phyloP scores from a whole-genome alignment of 2,329 filamentous ascomycete genomes.

The Pseudogymnoascus sp. region DNA sequence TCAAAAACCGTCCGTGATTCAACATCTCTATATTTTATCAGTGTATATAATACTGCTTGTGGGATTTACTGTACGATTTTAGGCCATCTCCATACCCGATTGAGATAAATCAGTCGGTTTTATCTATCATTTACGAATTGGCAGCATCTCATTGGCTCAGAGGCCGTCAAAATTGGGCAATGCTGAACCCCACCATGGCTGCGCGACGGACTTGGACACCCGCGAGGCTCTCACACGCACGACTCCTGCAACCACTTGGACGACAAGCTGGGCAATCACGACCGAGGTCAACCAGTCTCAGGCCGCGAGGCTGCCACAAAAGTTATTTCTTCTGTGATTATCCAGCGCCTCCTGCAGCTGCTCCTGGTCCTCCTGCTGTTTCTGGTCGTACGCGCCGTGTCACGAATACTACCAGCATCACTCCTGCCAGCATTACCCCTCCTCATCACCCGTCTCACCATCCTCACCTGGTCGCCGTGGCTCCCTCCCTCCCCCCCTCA shows the following conservation, averaged over 20 bases:
- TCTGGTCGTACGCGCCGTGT: not conserved
- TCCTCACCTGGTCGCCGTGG: not conserved
- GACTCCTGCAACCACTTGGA: not conserved
- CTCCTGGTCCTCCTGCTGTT: not conserved
- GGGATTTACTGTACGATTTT: not conserved
- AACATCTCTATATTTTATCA: constrained; percentile 2
- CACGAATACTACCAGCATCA: not conserved
- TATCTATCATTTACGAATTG: constrained; percentile 1
- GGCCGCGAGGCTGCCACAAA: constrained; percentile 7
- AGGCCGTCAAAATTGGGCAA: not conserved
- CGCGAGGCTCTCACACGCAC: constrained; percentile 4
- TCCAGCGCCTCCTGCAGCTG: constrained; percentile 1
- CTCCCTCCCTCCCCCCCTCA: not conserved
- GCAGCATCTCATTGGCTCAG: constrained; percentile 7
- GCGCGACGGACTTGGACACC: constrained; percentile 9
- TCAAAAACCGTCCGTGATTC: not conserved
- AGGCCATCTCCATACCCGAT: not conserved
- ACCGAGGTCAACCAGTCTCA: constrained; percentile 7
- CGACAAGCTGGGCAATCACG: not conserved
- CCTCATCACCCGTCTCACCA: not conserved
- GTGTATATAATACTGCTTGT: not conserved
- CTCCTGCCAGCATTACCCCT: constrained; percentile 3
- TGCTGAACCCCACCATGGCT: constrained; percentile 10
- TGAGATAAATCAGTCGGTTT: not conserved
- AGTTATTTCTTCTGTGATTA: constrained; percentile 6